phyloP scores from a whole-genome alignment of 2,329 filamentous ascomycete genomes.

The Xylaria sp. region DNA sequence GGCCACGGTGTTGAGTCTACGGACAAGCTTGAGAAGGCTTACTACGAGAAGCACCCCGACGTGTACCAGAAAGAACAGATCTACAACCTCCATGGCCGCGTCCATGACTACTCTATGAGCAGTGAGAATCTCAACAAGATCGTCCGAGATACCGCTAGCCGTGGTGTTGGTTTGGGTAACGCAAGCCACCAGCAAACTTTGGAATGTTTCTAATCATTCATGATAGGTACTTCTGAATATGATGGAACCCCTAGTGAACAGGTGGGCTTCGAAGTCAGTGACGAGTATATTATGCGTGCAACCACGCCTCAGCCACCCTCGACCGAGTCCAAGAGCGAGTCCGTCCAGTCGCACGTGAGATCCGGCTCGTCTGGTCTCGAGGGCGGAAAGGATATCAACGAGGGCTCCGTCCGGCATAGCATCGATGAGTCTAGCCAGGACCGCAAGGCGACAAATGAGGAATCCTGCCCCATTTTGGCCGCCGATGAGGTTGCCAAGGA shows the following conservation, averaged over 20 bases:
- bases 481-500: constrained; percentile 80
- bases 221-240: constrained; percentile 58
- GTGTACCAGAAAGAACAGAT: constrained; percentile 68
- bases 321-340: constrained; percentile 36
- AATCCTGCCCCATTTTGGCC: constrained; percentile 77
- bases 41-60: constrained; percentile 90
- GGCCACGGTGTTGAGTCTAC: constrained; percentile 72
- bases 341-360: constrained; percentile 31
- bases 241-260: constrained; percentile 82
- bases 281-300: constrained; percentile 75
- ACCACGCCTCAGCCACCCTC: constrained; percentile 59
- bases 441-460: constrained; percentile 52
- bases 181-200: constrained; percentile 26
- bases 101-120: constrained; percentile 75
- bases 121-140: constrained; percentile 87
- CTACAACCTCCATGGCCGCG: constrained; percentile 50
- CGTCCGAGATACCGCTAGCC: constrained; percentile 64
- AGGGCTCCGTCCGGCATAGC: constrained; percentile 41
- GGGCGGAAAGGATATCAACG: constrained; percentile 40
- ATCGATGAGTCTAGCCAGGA: constrained; percentile 47
- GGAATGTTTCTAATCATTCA: constrained; percentile 32
- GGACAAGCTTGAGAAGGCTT: constrained; percentile 83
- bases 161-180: constrained; percentile 49
- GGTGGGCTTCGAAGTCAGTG: constrained; percentile 79
- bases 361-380: constrained; percentile 24